Evolutionary conservation across 441 rosid species (phyloP).

Genomic region (Gossypium aridum): DNA sequence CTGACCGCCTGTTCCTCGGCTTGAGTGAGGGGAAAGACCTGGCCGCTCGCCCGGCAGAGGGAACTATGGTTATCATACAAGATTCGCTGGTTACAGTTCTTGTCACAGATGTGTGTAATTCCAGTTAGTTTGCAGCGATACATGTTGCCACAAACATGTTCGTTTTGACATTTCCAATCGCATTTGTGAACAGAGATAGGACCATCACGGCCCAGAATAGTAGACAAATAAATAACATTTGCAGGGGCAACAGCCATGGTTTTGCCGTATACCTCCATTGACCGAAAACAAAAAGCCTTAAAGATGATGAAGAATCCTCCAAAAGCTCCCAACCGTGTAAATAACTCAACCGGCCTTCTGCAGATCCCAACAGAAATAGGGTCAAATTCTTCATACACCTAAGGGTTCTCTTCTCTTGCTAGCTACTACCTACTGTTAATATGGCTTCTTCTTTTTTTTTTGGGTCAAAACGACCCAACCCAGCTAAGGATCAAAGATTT

Average conservation of each 20-base stretch:
- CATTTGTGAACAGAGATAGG: conserved; percentile 69
- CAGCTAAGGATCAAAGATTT: neutral
- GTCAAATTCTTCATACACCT: conserved; percentile 22
- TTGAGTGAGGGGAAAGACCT: conserved; percentile 64
- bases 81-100: conserved; percentile 95
- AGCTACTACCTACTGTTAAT: neutral
- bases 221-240: conserved; percentile 77
- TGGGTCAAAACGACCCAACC: neutral
- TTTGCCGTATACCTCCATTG: conserved; percentile 80
- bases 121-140: conserved; percentile 87
- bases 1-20: conserved; percentile 83
- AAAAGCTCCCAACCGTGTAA: conserved; percentile 21
- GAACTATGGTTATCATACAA: conserved; percentile 90
- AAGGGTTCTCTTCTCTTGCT: conserved; percentile 9
- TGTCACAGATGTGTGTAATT: conserved; percentile 92
- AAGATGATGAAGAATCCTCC: conserved; percentile 15
- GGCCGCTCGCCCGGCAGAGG: conserved; percentile 77
- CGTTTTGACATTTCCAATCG: conserved; percentile 87
- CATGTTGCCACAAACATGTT: conserved; percentile 83
- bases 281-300: neutral
- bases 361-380: conserved; percentile 34
- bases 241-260: conserved; percentile 56
- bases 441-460: too few relatives aligned
- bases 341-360: conserved; percentile 27
- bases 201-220: conserved; percentile 78